These are phyloP conservation scores for Globisporangium alternatum DNA, from an alignment of 352 stramenopile species.

Conservation along the genomic window DNA sequence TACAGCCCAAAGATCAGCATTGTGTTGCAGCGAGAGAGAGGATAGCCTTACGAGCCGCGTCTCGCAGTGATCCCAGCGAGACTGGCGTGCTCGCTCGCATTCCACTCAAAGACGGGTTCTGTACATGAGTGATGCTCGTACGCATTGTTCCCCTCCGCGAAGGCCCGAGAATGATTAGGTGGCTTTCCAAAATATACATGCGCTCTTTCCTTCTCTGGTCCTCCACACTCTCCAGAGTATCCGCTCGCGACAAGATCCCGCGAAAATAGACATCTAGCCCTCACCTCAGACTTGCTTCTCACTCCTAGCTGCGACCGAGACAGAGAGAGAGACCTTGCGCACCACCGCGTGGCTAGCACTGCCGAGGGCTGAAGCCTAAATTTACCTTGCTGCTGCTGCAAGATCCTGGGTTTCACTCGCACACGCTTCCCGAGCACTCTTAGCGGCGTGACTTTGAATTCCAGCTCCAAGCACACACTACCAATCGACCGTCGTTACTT, in stretches of 20 bases:
- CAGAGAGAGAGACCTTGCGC: background rate
- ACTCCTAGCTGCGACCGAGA: background rate
- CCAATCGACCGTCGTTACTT: background rate
- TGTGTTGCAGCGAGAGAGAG: too few species aligned
- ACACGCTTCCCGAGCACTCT: background rate
- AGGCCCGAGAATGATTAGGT: background rate
- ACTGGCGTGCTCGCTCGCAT: background rate
- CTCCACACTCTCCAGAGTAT: background rate
- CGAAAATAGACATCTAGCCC: background rate
- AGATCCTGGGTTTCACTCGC: background rate
- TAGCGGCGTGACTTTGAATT: conserved; percentile 5
- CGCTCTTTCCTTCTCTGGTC: too few species aligned
- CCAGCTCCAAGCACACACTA: background rate
- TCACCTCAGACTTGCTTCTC: background rate
- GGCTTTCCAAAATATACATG: background rate
- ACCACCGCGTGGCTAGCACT: background rate
- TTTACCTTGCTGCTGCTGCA: background rate
- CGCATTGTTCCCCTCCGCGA: background rate
- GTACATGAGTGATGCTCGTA: background rate
- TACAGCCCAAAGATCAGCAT: too few species aligned
- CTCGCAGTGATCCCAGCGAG: background rate
- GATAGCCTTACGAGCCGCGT: background rate
- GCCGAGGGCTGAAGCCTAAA: background rate
- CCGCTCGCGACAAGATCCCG: background rate
- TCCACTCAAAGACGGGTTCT: background rate